These are phyloP conservation scores for Neoboletus subvelutipes DNA, from an alignment of 768 basidiomycete genomes.

Conservation along the genomic window DNA sequence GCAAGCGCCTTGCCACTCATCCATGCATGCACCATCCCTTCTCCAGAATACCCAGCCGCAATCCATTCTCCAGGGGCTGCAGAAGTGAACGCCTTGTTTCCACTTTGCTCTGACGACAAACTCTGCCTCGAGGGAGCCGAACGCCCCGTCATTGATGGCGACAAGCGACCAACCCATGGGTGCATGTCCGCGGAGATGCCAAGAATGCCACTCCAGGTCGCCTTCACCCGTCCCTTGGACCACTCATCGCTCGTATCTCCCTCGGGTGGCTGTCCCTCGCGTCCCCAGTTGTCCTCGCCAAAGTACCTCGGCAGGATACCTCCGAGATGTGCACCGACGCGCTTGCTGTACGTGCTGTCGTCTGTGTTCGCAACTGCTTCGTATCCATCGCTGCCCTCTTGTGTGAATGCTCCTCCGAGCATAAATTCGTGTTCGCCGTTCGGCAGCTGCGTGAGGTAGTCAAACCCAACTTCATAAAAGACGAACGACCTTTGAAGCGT, in stretches of 20 bases:
- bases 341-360: conserved; percentile 35
- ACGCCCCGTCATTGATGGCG: conserved; percentile 48
- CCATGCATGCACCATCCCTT: conserved; percentile 76
- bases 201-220: conserved; percentile 63
- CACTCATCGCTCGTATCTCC: conserved; percentile 23
- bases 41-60: conserved; percentile 66
- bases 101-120: neutral
- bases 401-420: conserved; percentile 58
- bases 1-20: conserved; percentile 60
- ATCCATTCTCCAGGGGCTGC: conserved; percentile 67
- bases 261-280: conserved; percentile 23
- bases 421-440: conserved; percentile 50
- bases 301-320: conserved; percentile 57
- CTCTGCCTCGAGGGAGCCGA: conserved; percentile 12
- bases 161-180: conserved; percentile 75
- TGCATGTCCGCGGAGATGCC: conserved; percentile 58
- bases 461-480: conserved; percentile 54
- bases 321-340: conserved; percentile 37
- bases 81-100: conserved; percentile 1
- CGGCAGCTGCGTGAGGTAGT: conserved; percentile 68
- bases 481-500: conserved; percentile 52
- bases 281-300: conserved; percentile 44
- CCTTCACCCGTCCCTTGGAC: conserved; percentile 49
- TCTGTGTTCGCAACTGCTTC: conserved; percentile 40
- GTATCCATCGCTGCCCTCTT: conserved; percentile 30